Evolutionary conservation across 768 basidiomycete genomes (phyloP).

Genomic region (Paxillus ammoniavirescens): DNA sequence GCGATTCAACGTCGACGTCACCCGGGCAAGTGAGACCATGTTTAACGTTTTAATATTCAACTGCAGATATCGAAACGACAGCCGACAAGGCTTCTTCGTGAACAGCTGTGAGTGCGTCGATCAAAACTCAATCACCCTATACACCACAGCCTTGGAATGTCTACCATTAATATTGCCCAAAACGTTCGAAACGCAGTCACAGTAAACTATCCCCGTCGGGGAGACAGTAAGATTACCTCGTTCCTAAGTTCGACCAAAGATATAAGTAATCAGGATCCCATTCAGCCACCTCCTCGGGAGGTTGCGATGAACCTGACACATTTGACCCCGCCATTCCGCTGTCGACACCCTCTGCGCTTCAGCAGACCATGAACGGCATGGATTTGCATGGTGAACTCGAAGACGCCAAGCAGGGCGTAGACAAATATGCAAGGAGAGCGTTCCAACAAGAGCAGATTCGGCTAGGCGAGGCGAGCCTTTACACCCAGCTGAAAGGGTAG

Average conservation of each 20-base stretch:
- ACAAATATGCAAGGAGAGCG: not conserved
- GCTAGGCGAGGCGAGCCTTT: not conserved
- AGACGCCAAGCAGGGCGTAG: slow-evolving; percentile 3
- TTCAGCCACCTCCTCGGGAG: slow-evolving; percentile 8
- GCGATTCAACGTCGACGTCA: too few relatives aligned
- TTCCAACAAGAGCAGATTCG: not conserved
- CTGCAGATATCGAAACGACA: slow-evolving; percentile 1
- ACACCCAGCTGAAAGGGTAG: not conserved
- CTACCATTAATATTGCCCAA: not conserved
- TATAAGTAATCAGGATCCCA: not conserved
- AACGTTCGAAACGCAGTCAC: not conserved
- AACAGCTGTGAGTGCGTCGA: not conserved
- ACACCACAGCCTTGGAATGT: not conserved
- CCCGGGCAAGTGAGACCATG: too few relatives aligned
- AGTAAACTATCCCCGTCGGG: slow-evolving; percentile 3
- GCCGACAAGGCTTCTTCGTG: not conserved
- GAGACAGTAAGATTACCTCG: slow-evolving; percentile 2
- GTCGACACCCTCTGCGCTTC: not conserved
- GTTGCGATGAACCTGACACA: slow-evolving; percentile 1
- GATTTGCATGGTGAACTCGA: not conserved
- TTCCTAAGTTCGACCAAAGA: not conserved
- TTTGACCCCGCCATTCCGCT: not conserved
- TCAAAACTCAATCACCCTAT: too few relatives aligned
- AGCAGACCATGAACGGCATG: not conserved
- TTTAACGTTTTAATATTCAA: not conserved